Evolutionary conservation across 768 basidiomycete species (phyloP).

Genomic region (Trametes coccinea): DNA sequence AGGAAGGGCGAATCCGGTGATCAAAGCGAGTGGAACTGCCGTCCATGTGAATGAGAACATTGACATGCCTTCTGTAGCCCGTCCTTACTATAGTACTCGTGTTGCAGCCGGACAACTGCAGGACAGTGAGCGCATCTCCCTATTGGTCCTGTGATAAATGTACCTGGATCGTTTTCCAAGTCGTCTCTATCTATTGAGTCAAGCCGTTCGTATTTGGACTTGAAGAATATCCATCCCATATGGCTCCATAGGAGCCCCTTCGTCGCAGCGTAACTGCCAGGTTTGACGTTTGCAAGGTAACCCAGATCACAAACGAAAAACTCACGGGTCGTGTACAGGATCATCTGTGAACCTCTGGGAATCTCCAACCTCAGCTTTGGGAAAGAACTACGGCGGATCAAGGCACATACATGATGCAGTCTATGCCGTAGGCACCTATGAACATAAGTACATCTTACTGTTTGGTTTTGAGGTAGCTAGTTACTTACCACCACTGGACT

Average conservation of each 20-base stretch:
- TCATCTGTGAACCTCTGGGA: slow-evolving; percentile 68
- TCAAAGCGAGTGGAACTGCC: slow-evolving; percentile 59
- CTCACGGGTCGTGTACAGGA: slow-evolving; percentile 65
- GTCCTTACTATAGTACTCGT: slow-evolving; percentile 59
- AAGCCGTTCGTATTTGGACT: slow-evolving; percentile 64
- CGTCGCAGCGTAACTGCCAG: slow-evolving; percentile 66
- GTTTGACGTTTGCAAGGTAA: background rate
- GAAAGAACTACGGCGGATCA: background rate
- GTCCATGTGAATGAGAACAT: background rate
- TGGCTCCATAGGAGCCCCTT: slow-evolving; percentile 75
- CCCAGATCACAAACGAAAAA: slow-evolving; percentile 7
- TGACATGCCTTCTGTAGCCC: background rate
- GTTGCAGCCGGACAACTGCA: slow-evolving; percentile 69
- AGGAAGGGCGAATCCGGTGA: slow-evolving; percentile 61
- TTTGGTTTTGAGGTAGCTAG: too few relatives aligned
- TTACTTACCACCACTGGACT: slow-evolving; percentile 22
- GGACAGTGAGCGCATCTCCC: background rate
- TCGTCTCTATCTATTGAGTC: slow-evolving; percentile 66
- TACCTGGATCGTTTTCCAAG: slow-evolving; percentile 68
- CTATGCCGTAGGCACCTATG: slow-evolving; percentile 70
- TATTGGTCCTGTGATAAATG: slow-evolving; percentile 18
- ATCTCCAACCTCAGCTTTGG: background rate
- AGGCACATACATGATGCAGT: slow-evolving; percentile 62
- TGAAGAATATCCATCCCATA: slow-evolving; percentile 86
- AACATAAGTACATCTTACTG: background rate